Conservation (phyloP, 1,139 yeast species). For the Meyerozyma guilliermondii region DNA sequence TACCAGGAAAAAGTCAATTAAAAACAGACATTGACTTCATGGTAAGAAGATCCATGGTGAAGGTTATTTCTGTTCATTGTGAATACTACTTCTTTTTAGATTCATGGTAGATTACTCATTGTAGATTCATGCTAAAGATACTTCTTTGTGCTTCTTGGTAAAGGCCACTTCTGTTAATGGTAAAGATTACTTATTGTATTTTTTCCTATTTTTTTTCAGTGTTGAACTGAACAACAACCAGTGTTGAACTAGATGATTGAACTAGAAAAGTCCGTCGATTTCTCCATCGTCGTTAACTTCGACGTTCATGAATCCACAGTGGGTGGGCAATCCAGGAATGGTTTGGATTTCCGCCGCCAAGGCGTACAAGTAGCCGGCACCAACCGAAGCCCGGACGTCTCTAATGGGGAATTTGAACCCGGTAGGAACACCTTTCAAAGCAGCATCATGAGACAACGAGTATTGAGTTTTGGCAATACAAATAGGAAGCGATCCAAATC, state of each 20-base stretch:
- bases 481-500: constrained; percentile 69
- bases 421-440: constrained; percentile 77
- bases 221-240: constrained; percentile 1
- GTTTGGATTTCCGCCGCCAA: constrained; percentile 82
- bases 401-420: constrained; percentile 76
- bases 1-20: too few relatives aligned
- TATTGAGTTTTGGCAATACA: constrained; percentile 85
- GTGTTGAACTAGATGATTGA: neutral
- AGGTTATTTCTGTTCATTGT: too few relatives aligned
- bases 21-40: too few relatives aligned
- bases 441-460: constrained; percentile 75
- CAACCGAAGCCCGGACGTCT: constrained; percentile 75
- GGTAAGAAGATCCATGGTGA: too few relatives aligned
- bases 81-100: too few relatives aligned
- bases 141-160: too few relatives aligned
- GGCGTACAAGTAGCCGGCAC: constrained; percentile 81
- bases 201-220: neutral
- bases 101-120: too few relatives aligned
- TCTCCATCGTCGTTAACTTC: constrained; percentile 76
- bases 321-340: constrained; percentile 79
- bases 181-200: too few relatives aligned
- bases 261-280: constrained; percentile 68
- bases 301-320: constrained; percentile 80
- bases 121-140: too few relatives aligned
- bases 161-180: too few relatives aligned